phyloP scores from a whole-genome alignment of 257 asterid genomes.

The Haberlea rhodopensis region DNA sequence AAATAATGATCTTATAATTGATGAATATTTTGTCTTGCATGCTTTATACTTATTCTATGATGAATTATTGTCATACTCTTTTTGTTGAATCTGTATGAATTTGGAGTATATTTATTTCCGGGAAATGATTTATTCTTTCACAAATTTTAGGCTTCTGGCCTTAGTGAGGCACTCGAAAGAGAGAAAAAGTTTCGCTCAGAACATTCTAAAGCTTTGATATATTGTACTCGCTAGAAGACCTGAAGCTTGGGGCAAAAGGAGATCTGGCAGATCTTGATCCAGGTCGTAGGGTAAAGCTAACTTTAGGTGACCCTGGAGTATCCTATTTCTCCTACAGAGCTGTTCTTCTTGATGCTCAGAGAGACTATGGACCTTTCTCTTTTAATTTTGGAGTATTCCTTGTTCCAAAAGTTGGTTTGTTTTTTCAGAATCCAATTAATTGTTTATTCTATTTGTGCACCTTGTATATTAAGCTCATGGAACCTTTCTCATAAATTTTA shows the following conservation, averaged over 20 bases:
- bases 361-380: constrained; percentile 51
- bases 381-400: constrained; percentile 74
- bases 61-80: constrained; percentile 16
- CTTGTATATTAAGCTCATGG: background rate
- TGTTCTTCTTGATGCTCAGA: constrained; percentile 73
- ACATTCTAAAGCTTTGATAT: constrained; percentile 53
- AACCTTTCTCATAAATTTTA: constrained; percentile 20
- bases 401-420: constrained; percentile 71
- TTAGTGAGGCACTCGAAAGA: constrained; percentile 56
- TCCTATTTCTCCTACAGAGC: constrained; percentile 66
- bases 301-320: constrained; percentile 69
- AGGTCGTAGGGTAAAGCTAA: constrained; percentile 66
- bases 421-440: constrained; percentile 11
- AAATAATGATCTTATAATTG: too few species aligned
- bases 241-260: constrained; percentile 75
- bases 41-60: constrained; percentile 16
- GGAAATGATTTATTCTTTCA: constrained; percentile 16
- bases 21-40: constrained; percentile 8
- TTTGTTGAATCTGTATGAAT: constrained; percentile 13
- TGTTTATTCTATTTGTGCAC: constrained; percentile 7
- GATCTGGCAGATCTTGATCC: constrained; percentile 65
- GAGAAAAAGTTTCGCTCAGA: constrained; percentile 61
- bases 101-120: background rate
- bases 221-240: constrained; percentile 70
- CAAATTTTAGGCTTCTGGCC: constrained; percentile 55